These are phyloP conservation scores for Pinus taeda DNA, from an alignment of 75 land plant species.

Conservation along the genomic window DNA sequence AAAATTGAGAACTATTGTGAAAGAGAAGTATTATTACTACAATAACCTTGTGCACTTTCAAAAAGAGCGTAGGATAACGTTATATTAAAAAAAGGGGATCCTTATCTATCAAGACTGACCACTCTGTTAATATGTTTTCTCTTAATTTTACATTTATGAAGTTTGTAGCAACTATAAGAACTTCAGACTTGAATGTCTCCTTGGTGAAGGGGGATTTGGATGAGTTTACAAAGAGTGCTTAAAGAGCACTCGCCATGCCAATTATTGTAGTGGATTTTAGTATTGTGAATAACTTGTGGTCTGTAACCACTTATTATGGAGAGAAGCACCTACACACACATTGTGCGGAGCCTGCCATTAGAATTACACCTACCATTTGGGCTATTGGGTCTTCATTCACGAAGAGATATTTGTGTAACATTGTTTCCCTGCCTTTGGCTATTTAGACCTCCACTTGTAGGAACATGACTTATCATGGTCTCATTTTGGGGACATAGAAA, in stretches of 20 bases:
- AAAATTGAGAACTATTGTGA: too few relatives aligned
- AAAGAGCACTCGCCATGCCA: constrained; percentile 52
- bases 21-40: too few relatives aligned
- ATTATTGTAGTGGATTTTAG: not conserved
- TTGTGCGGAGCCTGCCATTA: not conserved
- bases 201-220: constrained; percentile 86
- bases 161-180: constrained; percentile 50
- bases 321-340: not conserved
- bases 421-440: not conserved
- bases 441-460: too few relatives aligned
- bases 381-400: not conserved
- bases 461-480: not conserved
- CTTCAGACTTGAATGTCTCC: constrained; percentile 56
- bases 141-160: constrained; percentile 76
- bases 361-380: not conserved
- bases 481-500: not conserved
- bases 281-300: too few relatives aligned
- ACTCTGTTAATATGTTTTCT: constrained; percentile 65
- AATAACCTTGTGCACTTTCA: too few relatives aligned
- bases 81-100: constrained; percentile 54
- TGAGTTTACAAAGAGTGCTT: constrained; percentile 64
- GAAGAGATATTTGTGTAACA: not conserved
- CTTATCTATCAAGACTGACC: constrained; percentile 31
- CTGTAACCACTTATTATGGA: too few relatives aligned
- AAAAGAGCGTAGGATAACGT: too few relatives aligned